Evolutionary conservation across 129 eudicot genomes (phyloP), one percentile per base, ranked within the genome.

Genomic region (Escallonia rubra): DNA sequence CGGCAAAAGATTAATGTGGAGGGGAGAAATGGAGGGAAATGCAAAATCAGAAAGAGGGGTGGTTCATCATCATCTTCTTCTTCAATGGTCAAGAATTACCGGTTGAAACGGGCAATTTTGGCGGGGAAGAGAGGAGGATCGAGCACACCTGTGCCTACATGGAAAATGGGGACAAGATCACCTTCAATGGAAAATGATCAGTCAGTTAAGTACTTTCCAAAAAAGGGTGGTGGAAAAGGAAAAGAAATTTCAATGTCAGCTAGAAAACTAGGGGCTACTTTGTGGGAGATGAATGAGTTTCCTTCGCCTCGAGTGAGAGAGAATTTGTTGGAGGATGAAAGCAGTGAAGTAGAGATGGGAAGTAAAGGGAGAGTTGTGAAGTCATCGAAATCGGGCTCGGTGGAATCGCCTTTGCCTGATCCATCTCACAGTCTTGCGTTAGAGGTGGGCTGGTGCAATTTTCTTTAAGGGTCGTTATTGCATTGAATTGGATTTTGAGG

Each of bases 1-100:
- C 72, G 77, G 87, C 79, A 76, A 7, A 73, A 63, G 43, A 48
- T 74, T 54, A 76, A 78, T 70, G 59, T 39, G 70, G 84, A 74
- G 52, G 70, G 67, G 14, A 70, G 57, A 38, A 65, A 70, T 69
- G 71, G 76, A 51, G 90, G 78, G 76, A 75, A 77, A 41, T 81
- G 87, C 84, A 90, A 78, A 80, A 87, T 87, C 64, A 82, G 97
- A 68, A 90, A 82, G 65, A 80, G 95, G 13, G 79, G 86, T 51
- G 57, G 73, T 73, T 84, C 88, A 10, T 83, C 96, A 3, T 76
- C 89, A 15, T 87, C 89, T 6, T 87, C 89, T 1, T 90, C 95
- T 0, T 82, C 97, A 48, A 65, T 87, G 50, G 73, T 75, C 4
- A 81, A 76, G 65, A 75, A 69, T 70, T 82, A 45, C 52, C 65